phyloP scores from a whole-genome alignment of 2,329 filamentous ascomycete genomes.

The Xylaria sp. region DNA sequence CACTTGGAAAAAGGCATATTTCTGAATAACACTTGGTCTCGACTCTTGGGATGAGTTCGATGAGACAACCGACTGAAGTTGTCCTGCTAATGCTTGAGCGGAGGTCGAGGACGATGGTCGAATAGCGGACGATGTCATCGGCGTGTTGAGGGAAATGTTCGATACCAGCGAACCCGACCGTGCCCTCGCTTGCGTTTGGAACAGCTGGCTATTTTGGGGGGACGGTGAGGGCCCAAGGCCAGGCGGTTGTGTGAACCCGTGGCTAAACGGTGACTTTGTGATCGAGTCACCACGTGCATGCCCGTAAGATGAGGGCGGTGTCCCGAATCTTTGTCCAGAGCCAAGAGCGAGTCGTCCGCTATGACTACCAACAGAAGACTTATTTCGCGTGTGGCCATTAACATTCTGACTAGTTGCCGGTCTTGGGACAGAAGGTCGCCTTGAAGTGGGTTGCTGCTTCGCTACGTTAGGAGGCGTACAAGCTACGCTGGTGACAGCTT shows the following conservation, averaged over 20 bases:
- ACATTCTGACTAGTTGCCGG: conserved; percentile 28
- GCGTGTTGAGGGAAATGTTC: conserved; percentile 41
- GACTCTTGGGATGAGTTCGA: conserved; percentile 29
- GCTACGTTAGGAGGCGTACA: neutral
- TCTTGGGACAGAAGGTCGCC: conserved; percentile 29
- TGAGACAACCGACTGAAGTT: conserved; percentile 33
- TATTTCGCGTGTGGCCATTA: conserved; percentile 37
- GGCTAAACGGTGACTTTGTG: conserved; percentile 43
- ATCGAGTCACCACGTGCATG: conserved; percentile 38
- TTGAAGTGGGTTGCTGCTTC: conserved; percentile 25
- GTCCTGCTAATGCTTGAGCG: conserved; percentile 37
- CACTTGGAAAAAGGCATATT: conserved; percentile 64
- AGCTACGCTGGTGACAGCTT: conserved; percentile 1
- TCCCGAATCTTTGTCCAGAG: conserved; percentile 41
- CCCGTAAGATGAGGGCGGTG: conserved; percentile 43
- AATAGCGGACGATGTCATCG: conserved; percentile 45
- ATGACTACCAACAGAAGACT: conserved; percentile 37
- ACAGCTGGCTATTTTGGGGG: conserved; percentile 42
- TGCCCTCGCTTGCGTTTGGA: conserved; percentile 43
- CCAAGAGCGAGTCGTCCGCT: conserved; percentile 38
- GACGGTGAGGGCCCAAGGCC: conserved; percentile 43
- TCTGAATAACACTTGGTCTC: conserved; percentile 52
- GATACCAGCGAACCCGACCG: conserved; percentile 42
- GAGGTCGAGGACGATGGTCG: conserved; percentile 45
- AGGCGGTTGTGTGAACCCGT: conserved; percentile 42